Evolutionary conservation across 768 basidiomycete species (phyloP).

Genomic region (Suillus sp.): DNA sequence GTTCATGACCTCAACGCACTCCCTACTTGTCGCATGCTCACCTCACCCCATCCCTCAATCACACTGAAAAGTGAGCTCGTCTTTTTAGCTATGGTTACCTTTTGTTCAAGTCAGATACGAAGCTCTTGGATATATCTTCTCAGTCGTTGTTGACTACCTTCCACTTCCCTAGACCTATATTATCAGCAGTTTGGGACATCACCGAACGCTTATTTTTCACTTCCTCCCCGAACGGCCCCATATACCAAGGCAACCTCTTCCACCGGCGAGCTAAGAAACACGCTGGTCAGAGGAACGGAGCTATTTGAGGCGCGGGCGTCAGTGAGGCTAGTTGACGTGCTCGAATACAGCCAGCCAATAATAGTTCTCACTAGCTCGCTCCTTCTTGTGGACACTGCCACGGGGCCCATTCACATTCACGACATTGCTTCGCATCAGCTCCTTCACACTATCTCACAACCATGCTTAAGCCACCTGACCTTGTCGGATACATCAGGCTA

Average conservation of each 20-base stretch:
- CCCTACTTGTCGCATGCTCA: slow-evolving; percentile 74
- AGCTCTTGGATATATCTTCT: slow-evolving; percentile 84
- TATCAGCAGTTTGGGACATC: slow-evolving; percentile 17
- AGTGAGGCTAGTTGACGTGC: slow-evolving; percentile 34
- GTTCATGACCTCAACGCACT: slow-evolving; percentile 78
- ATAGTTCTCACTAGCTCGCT: slow-evolving; percentile 68
- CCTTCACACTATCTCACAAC: no score
- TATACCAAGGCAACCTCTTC: slow-evolving; percentile 82
- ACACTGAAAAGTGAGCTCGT: slow-evolving; percentile 74
- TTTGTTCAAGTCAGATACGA: slow-evolving; percentile 15
- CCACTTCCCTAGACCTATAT: slow-evolving; percentile 77
- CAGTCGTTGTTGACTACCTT: slow-evolving; percentile 82
- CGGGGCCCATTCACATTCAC: slow-evolving; percentile 77
- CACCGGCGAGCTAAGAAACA: slow-evolving; percentile 56
- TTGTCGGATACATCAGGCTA: slow-evolving; percentile 78
- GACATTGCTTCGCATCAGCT: slow-evolving; percentile 91
- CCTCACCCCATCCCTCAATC: slow-evolving; percentile 83
- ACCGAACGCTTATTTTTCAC: slow-evolving; percentile 88
- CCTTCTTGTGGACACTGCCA: slow-evolving; percentile 78
- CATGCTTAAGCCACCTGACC: slow-evolving; percentile 83
- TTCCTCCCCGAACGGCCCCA: slow-evolving; percentile 69
- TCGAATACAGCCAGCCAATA: slow-evolving; percentile 42
- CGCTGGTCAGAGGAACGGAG: slow-evolving; percentile 59
- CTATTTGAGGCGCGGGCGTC: slow-evolving; percentile 73
- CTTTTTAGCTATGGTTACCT: slow-evolving; percentile 17